phyloP scores from a whole-genome alignment of 2,329 filamentous ascomycete genomes.

The Kalaharituber pfeilii region DNA sequence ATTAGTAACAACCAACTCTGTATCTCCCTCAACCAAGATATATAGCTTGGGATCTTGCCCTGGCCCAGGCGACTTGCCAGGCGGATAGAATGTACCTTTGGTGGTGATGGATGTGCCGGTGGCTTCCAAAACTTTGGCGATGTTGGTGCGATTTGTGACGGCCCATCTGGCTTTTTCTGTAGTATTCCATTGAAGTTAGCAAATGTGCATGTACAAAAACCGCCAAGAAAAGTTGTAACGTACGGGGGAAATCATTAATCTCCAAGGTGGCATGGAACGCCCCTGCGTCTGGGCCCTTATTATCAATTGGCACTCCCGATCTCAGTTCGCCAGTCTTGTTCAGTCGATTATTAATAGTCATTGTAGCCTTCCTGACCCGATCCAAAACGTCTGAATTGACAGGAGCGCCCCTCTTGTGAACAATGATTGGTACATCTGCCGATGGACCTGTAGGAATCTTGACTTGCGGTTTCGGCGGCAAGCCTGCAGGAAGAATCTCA shows the following conservation, averaged over 20 bases:
- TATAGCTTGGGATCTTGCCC: slow-evolving; percentile 83
- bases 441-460: slow-evolving; percentile 35
- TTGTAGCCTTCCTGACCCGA: slow-evolving; percentile 77
- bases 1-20: slow-evolving; percentile 75
- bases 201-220: not conserved
- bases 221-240: slow-evolving; percentile 23
- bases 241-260: slow-evolving; percentile 93
- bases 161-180: slow-evolving; percentile 87
- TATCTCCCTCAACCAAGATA: slow-evolving; percentile 93
- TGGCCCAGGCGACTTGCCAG: slow-evolving; percentile 60
- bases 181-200: slow-evolving; percentile 12
- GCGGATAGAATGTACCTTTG: slow-evolving; percentile 76
- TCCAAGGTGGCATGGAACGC: slow-evolving; percentile 93
- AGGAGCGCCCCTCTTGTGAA: slow-evolving; percentile 48
- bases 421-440: slow-evolving; percentile 51
- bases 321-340: slow-evolving; percentile 79
- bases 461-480: slow-evolving; percentile 21
- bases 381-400: slow-evolving; percentile 36
- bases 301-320: slow-evolving; percentile 87
- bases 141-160: slow-evolving; percentile 94
- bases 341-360: slow-evolving; percentile 75
- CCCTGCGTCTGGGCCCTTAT: slow-evolving; percentile 92
- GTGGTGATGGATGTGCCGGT: slow-evolving; percentile 94
- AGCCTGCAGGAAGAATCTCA: not conserved
- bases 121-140: slow-evolving; percentile 89